Percentiles rank a stretch among this genome's conserved stretches.
Evolutionary conservation across 805 yeast genomes (phyloP).

Genomic region (Cyberlindnera galapagoensis): DNA sequence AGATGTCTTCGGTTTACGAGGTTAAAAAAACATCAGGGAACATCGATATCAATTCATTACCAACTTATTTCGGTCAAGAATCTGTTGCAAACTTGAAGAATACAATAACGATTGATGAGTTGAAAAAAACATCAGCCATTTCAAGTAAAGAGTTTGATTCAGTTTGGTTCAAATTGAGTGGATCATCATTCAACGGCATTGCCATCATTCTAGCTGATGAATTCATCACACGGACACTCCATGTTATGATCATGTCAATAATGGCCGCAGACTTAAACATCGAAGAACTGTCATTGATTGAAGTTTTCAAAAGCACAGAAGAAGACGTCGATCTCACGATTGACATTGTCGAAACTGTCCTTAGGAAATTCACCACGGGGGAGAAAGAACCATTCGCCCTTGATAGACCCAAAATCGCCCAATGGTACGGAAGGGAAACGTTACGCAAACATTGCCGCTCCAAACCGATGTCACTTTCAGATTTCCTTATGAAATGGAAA

Average conservation of each 20-base stretch:
- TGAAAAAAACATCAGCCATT: constrained; percentile 42
- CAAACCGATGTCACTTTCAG: constrained; percentile 33
- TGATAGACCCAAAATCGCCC: constrained; percentile 37
- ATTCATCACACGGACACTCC: constrained; percentile 29
- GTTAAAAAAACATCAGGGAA: constrained; percentile 27
- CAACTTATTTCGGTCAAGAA: constrained; percentile 31
- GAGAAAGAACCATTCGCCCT: constrained; percentile 28
- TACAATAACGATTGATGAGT: constrained; percentile 20
- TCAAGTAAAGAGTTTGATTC: constrained; percentile 46
- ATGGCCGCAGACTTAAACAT: constrained; percentile 30
- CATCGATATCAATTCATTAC: constrained; percentile 27
- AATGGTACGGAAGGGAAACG: constrained; percentile 59
- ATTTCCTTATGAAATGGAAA: constrained; percentile 60
- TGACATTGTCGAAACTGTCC: constrained; percentile 42
- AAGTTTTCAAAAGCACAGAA: constrained; percentile 24
- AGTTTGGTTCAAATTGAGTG: constrained; percentile 49
- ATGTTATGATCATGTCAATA: constrained; percentile 31
- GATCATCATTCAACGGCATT: constrained; percentile 44
- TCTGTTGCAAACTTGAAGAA: constrained; percentile 6
- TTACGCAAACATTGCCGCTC: constrained; percentile 32
- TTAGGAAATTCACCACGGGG: constrained; percentile 38
- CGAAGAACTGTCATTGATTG: constrained; percentile 25
- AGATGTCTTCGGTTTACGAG: constrained; percentile 33
- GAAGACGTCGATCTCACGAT: constrained; percentile 30
- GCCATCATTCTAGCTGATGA: constrained; percentile 31